Conservation (phyloP, 2,329 filamentous ascomycete genomes). For the Colletotrichum gigasporum region DNA sequence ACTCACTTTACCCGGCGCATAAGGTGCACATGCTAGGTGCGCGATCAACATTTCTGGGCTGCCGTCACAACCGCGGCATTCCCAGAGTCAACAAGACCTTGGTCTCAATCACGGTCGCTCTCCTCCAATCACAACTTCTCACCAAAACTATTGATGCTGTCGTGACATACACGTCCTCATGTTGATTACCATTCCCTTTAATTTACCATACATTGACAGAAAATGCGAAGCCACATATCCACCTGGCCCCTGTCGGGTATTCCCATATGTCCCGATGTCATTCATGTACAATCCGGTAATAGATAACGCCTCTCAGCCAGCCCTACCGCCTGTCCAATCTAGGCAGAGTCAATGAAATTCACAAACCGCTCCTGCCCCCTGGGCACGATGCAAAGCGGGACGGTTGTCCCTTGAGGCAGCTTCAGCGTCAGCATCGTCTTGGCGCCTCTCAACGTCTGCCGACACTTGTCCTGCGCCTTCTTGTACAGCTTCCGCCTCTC, state of each 20-base stretch:
- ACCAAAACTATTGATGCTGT: neutral
- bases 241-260: neutral
- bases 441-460: conserved; percentile 62
- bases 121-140: neutral
- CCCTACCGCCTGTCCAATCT: neutral
- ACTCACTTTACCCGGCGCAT: too few relatives aligned
- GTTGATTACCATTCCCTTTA: neutral
- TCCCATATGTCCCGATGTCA: neutral
- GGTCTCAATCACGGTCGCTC: neutral
- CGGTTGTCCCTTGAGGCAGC: conserved; percentile 65
- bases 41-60: neutral
- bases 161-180: neutral
- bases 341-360: conserved; percentile 42
- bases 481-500: conserved; percentile 65
- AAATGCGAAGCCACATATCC: neutral
- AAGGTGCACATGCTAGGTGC: too few relatives aligned
- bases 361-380: conserved; percentile 77
- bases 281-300: neutral
- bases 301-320: neutral
- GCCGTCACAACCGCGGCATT: conserved; percentile 14
- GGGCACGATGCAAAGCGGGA: conserved; percentile 75
- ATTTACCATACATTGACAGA: neutral
- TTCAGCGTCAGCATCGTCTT: conserved; percentile 77
- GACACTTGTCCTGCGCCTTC: conserved; percentile 66
- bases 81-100: neutral